Conservation (phyloP, 768 basidiomycete species). For the Pisolithus orientalis region DNA sequence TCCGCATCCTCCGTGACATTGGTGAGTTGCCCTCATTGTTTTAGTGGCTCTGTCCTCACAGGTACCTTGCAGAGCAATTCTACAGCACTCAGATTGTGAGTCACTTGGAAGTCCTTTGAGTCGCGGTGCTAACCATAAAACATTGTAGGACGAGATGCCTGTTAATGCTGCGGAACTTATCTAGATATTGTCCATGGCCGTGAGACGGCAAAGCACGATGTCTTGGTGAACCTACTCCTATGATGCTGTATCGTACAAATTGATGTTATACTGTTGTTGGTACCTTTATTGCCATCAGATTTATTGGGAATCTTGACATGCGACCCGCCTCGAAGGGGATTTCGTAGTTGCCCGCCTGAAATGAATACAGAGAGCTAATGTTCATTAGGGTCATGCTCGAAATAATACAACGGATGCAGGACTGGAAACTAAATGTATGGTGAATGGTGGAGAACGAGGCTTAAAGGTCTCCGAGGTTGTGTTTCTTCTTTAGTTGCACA, state of each 20-base stretch:
- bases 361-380: too few species aligned
- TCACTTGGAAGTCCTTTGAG: slow-evolving; percentile 3
- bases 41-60: slow-evolving; percentile 7
- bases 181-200: slow-evolving; percentile 33
- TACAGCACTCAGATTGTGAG: slow-evolving; percentile 91
- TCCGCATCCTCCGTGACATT: slow-evolving; percentile 94
- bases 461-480: slow-evolving; percentile 76
- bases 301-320: neutral
- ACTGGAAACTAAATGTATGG: slow-evolving; percentile 9
- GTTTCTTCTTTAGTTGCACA: slow-evolving; percentile 77
- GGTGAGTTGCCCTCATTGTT: slow-evolving; percentile 43
- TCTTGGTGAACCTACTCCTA: slow-evolving; percentile 3
- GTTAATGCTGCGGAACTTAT: slow-evolving; percentile 97
- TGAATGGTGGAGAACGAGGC: slow-evolving; percentile 7
- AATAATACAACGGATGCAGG: neutral
- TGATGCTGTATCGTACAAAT: slow-evolving; percentile 6
- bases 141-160: slow-evolving; percentile 90
- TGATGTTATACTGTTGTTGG: neutral
- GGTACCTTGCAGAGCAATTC: slow-evolving; percentile 68
- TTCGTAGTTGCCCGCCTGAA: too few species aligned
- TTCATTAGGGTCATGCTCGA: neutral
- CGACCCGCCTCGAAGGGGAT: too few species aligned
- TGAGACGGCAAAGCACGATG: slow-evolving; percentile 2
- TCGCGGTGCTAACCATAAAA: slow-evolving; percentile 13
- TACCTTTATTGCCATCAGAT: slow-evolving; percentile 1